A percentile compares a stretch with the other conserved stretches of the same genome.
Evolutionary conservation across 768 basidiomycete species (phyloP).

Genomic region (Galerina sulciceps): DNA sequence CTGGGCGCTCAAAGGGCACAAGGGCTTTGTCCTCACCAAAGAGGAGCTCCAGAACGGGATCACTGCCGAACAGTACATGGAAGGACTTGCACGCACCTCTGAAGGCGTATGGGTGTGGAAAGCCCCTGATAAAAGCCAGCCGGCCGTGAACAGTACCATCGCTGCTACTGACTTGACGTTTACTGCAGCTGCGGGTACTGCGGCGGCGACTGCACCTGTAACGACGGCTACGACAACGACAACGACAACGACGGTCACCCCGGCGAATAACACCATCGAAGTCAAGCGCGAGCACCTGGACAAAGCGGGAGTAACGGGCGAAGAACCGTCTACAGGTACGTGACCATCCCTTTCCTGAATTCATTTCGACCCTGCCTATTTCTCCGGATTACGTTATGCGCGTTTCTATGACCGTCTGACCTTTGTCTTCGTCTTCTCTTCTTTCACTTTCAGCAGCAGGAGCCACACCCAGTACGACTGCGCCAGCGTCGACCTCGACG

Average conservation of each 20-base stretch:
- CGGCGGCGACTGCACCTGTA: background rate
- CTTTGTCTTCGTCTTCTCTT: too few species aligned
- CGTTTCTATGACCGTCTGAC: too few species aligned
- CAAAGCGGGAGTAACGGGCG: background rate
- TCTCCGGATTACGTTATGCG: too few species aligned
- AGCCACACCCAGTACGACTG: too few species aligned
- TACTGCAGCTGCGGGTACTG: background rate
- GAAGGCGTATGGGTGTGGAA: constrained; percentile 21
- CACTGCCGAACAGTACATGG: constrained; percentile 32
- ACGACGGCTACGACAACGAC: background rate
- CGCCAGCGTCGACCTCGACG: too few species aligned
- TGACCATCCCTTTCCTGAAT: too few species aligned
- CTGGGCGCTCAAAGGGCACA: constrained; percentile 43
- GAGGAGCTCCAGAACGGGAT: constrained; percentile 39
- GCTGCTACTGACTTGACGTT: background rate
- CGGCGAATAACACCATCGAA: background rate
- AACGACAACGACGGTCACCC: background rate
- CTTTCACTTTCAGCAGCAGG: too few species aligned
- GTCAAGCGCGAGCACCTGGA: constrained; percentile 1
- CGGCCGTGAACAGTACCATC: background rate
- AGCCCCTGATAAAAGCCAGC: too few species aligned
- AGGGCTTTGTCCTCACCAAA: constrained; percentile 43
- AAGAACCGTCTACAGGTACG: background rate
- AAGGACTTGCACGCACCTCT: constrained; percentile 25
- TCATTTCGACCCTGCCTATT: too few species aligned